A percentile compares a stretch with the other conserved stretches of the same genome.
Evolutionary conservation across 2,329 filamentous ascomycete species (phyloP).

Genomic region (Talaromyces sp.): DNA sequence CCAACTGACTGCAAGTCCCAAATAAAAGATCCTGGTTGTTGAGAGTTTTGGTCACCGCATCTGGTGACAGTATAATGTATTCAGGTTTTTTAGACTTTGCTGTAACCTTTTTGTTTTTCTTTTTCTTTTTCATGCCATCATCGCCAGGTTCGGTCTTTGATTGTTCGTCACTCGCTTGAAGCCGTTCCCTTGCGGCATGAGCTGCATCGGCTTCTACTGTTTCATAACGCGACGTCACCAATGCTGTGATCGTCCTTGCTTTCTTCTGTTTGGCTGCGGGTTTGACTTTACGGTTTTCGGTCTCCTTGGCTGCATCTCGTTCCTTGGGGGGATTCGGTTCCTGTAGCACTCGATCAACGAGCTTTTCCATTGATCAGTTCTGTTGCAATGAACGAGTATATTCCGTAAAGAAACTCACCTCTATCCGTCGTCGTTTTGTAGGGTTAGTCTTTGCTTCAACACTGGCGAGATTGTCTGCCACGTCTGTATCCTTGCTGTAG

Average conservation of each 20-base stretch:
- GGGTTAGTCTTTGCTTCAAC: constrained; percentile 18
- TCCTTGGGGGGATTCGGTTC: neutral
- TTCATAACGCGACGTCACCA: constrained; percentile 67
- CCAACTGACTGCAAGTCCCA: constrained; percentile 79
- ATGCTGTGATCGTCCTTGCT: constrained; percentile 69
- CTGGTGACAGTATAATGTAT: constrained; percentile 63
- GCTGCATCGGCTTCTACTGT: constrained; percentile 26
- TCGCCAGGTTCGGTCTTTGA: neutral
- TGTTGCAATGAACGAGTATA: neutral
- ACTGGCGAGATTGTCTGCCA: constrained; percentile 10
- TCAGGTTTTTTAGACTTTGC: constrained; percentile 29
- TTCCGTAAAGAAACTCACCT: constrained; percentile 22
- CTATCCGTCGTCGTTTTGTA: constrained; percentile 34
- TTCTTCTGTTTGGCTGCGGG: constrained; percentile 57
- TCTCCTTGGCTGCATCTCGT: constrained; percentile 9
- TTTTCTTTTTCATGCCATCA: constrained; percentile 5
- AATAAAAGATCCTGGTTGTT: constrained; percentile 73
- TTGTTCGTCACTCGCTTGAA: constrained; percentile 32
- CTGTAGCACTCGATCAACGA: constrained; percentile 5
- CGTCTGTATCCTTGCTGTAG: constrained; percentile 24
- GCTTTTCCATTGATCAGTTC: neutral
- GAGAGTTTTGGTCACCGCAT: constrained; percentile 61
- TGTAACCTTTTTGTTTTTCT: constrained; percentile 14
- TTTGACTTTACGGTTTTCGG: neutral
- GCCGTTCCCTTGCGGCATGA: constrained; percentile 23